phyloP scores from a whole-genome alignment of 306 rosid species.

The Pyrus communis region DNA sequence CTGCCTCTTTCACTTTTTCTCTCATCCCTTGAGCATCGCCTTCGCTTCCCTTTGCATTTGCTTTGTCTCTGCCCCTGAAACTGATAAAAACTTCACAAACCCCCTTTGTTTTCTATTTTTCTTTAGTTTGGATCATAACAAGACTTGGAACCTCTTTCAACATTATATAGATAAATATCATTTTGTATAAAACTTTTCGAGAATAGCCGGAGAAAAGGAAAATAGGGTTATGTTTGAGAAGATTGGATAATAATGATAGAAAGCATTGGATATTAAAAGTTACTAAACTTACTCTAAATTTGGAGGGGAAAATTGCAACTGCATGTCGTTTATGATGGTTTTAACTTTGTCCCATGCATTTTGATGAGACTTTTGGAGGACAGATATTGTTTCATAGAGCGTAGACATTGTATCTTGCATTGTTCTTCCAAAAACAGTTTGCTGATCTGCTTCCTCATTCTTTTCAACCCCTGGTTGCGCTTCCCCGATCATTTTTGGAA shows the following conservation, averaged over 20 bases:
- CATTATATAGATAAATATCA: background rate
- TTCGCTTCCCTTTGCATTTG: background rate
- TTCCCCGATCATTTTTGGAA: conserved; percentile 25
- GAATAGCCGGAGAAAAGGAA: no score
- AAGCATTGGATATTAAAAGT: background rate
- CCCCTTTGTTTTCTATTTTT: background rate
- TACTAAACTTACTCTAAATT: conserved; percentile 35
- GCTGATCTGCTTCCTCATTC: conserved; percentile 12
- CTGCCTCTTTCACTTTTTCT: conserved; percentile 31
- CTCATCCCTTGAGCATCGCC: background rate
- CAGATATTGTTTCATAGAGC: conserved; percentile 29
- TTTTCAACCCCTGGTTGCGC: conserved; percentile 26
- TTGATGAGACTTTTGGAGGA: conserved; percentile 42
- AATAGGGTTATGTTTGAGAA: background rate
- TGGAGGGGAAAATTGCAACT: conserved; percentile 48
- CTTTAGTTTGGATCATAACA: background rate
- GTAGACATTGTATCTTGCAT: conserved; percentile 32
- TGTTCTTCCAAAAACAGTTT: conserved; percentile 24
- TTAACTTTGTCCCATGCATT: conserved; percentile 46
- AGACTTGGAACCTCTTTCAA: background rate
- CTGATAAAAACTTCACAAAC: conserved; percentile 11
- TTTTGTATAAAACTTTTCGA: background rate
- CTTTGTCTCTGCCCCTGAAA: conserved; percentile 29
- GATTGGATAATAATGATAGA: background rate
- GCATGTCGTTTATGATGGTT: conserved; percentile 33